Base-by-base conservation (phyloP, 2,329 filamentous ascomycete species). In the Cercospora sojina region DNA sequence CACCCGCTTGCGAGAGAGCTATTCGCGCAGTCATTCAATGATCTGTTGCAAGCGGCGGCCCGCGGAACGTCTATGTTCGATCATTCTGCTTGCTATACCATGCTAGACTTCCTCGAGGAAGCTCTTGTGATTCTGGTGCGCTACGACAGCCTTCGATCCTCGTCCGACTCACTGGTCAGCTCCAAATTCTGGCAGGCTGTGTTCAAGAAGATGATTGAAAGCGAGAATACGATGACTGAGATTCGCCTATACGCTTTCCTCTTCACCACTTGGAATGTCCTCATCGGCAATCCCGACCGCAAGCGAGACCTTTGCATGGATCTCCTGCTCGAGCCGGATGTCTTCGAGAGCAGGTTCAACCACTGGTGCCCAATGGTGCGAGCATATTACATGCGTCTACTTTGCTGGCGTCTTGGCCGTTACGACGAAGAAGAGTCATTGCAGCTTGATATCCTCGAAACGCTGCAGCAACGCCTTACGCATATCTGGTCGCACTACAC, bases 361-460 rank as follows among this genome's bases (percentile, higher is more conserved):
- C 92, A 97, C 74, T 97, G 93, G 93, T 96, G 92, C 74, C 92
- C 93, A 0, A 96, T 97, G 93, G 92, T 97, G 23, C 87, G 93
- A 67, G 90, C 92, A 13, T 97, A 97, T 78, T 97, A 90, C 76
- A 95, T 96, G 86, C 91, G 93, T 56, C 81, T 97, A 59, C 79
- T 97, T 23, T 96, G 92, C 79, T 97, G 93, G 93, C 87, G 93
- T 67, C 83, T 97, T 57, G 94, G 91, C 70, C 86, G 93, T 69
- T 91, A 90, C 74, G 86, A 88, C 61, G 91, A 89, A 16, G 86
- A 85, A 56, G 83, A 87, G 9, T 35, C 56, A 23, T 69, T 62
- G 18, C 72, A 76, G n/a, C 38, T 72, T 5, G 51, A 69, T 71
- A 91, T 96, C 66, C 90, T 93, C 73, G 80, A 87, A 65, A 83